Base-by-base conservation (phyloP, 108 stramenopile species). In the Seminavis robusta region DNA sequence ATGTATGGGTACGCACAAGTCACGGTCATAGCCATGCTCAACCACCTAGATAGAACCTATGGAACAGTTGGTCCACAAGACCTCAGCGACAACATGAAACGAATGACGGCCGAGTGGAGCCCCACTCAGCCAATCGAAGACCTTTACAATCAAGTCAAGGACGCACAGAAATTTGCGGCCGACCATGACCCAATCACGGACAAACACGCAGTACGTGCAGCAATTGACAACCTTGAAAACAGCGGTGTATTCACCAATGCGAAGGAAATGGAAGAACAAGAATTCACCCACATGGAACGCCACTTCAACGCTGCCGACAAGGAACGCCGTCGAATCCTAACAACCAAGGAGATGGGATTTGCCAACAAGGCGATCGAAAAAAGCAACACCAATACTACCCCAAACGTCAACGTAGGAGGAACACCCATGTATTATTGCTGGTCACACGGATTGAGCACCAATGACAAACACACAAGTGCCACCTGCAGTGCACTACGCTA, bases 401-500 rank as follows among this genome's bases (percentile, higher is more conserved):
- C n/a, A n/a, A n/a, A n/a, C n/a, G n/a, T n/a, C n/a, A n/a, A n/a
- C n/a, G n/a, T n/a, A n/a, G n/a, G n/a, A n/a, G n/a, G n/a, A n/a
- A n/a, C n/a, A n/a, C n/a, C n/a, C n/a, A n/a, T n/a, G n/a, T n/a
- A n/a, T n/a, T 56, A 65, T 47, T 65, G 63, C 23, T 56, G 63
- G 53, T 23, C 54, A 15, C 54, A 56, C 52, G 63, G 63, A 3
- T 26, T 65, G 3, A 27, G 44, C 21, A 5, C 3, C 36, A 53
- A 63, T 23, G 13, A 38, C 24, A 20, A 29, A 23, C 62, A 63
- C 41, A 52, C 51, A 46, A 9, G 11, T 9, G 13, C 13, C 9
- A 11, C 11, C 13, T 63, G 62, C 16, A n/a, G n/a, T n/a, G n/a
- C n/a, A n/a, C n/a, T n/a, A n/a, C n/a, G n/a, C n/a, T n/a, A n/a